Conservation (phyloP, 495 filamentous ascomycete genomes). For the Podospora pseudocomata region DNA sequence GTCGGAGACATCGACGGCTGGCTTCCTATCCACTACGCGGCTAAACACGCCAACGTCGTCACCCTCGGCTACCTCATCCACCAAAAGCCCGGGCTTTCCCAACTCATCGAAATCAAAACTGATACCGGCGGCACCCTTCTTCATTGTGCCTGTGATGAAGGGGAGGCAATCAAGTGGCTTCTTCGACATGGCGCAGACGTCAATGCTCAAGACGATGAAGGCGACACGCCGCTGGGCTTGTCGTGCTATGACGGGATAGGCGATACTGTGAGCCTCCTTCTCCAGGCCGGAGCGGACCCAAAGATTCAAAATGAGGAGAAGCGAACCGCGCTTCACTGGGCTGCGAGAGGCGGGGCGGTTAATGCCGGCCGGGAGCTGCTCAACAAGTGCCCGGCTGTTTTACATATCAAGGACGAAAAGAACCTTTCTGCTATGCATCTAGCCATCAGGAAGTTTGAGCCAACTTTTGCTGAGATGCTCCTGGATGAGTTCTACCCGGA, state of each 20-base stretch:
- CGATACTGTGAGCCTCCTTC: background rate
- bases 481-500: background rate
- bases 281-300: background rate
- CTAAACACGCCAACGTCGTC: background rate
- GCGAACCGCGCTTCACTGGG: background rate
- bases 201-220: slow-evolving; percentile 1
- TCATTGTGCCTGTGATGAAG: background rate
- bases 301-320: background rate
- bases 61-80: background rate
- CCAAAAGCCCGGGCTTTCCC: background rate
- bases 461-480: background rate
- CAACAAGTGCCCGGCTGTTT: background rate
- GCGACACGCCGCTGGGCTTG: background rate
- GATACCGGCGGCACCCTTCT: background rate
- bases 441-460: background rate
- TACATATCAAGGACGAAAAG: background rate
- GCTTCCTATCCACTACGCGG: background rate
- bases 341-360: background rate
- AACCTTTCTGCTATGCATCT: background rate
- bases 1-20: background rate
- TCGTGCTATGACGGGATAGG: background rate
- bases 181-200: background rate
- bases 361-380: background rate
- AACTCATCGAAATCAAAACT: background rate
- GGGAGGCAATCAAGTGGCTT: background rate